phyloP scores from a whole-genome alignment of 139 green algal genomes.

The Pleodorina starrii region DNA sequence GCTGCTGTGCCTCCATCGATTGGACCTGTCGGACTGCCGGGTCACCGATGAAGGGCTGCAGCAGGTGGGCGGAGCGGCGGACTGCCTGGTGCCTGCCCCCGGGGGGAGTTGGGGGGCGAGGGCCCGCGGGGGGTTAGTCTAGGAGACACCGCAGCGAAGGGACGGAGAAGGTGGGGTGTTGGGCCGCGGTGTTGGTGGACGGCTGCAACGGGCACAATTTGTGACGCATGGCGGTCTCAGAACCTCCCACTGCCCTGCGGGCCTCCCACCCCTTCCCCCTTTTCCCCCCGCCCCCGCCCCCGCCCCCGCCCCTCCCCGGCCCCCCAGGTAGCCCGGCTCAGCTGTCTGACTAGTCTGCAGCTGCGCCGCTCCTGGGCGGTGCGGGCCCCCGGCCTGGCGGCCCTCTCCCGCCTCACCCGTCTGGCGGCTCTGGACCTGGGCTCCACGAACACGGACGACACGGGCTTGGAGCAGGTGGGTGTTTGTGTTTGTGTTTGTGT shows the following conservation, averaged over 20 bases:
- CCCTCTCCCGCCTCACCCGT: constrained; percentile 10
- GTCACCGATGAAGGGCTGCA: constrained; percentile 21
- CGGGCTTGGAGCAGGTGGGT: constrained; percentile 18
- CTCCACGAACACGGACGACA: constrained; percentile 41
- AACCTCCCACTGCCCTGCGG: too few relatives aligned
- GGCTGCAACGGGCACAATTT: too few relatives aligned
- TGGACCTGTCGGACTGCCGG: constrained; percentile 44
- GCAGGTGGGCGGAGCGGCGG: constrained; percentile 1
- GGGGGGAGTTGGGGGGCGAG: not conserved
- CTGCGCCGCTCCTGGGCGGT: constrained; percentile 30
- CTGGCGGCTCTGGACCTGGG: constrained; percentile 33
- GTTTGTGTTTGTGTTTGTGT: too few relatives aligned
- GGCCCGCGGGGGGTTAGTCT: not conserved
- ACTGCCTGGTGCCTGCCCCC: not conserved
- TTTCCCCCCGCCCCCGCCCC: too few relatives aligned
- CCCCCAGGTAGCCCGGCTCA: constrained; percentile 22
- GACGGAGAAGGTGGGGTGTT: too few relatives aligned
- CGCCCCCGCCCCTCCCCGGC: too few relatives aligned
- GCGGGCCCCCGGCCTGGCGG: not conserved
- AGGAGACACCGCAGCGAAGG: too few relatives aligned
- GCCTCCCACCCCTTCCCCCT: too few relatives aligned
- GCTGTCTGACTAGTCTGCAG: not conserved
- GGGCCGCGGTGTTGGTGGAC: too few relatives aligned
- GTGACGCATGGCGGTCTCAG: too few relatives aligned
- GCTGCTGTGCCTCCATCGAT: not conserved